A percentile compares a stretch with the other conserved stretches of the same genome.
These are phyloP conservation scores for Rhytidiadelphus loreus DNA, from an alignment of 225 moss, liverwort and hornwort genomes.

Conservation along the genomic window DNA sequence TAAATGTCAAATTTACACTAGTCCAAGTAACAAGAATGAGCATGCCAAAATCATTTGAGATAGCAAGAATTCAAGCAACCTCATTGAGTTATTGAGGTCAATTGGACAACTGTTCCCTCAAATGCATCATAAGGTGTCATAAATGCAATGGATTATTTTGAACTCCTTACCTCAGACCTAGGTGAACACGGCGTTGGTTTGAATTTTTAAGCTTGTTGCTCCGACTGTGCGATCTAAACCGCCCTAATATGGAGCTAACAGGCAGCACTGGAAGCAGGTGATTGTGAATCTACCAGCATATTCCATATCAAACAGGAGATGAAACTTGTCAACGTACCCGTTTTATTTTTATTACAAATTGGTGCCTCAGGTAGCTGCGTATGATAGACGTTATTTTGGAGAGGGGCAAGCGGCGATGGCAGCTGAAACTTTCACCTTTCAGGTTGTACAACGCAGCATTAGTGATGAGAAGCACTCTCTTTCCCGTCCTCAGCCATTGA, in stretches of 20 bases:
- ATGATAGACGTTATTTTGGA: conserved; percentile 6
- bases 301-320: not conserved
- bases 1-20: not conserved
- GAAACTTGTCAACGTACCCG: not conserved
- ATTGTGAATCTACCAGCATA: not conserved
- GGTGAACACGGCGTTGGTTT: not conserved
- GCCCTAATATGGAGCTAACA: not conserved
- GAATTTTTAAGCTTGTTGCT: not conserved
- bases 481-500: conserved; percentile 4
- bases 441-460: conserved; percentile 16
- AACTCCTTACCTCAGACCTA: not conserved
- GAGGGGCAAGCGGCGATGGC: conserved; percentile 3
- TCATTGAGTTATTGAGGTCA: not conserved
- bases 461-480: conserved; percentile 17
- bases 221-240: not conserved
- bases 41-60: not conserved
- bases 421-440: not conserved
- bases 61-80: not conserved
- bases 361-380: not conserved
- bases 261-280: not conserved
- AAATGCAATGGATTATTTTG: not conserved
- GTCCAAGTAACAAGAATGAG: not conserved
- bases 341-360: conserved; percentile 5
- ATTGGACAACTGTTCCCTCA: not conserved
- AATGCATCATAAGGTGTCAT: not conserved